These are phyloP conservation scores for Sisymbrium altissimum DNA, from an alignment of 345 rosid species.

Conservation along the genomic window DNA sequence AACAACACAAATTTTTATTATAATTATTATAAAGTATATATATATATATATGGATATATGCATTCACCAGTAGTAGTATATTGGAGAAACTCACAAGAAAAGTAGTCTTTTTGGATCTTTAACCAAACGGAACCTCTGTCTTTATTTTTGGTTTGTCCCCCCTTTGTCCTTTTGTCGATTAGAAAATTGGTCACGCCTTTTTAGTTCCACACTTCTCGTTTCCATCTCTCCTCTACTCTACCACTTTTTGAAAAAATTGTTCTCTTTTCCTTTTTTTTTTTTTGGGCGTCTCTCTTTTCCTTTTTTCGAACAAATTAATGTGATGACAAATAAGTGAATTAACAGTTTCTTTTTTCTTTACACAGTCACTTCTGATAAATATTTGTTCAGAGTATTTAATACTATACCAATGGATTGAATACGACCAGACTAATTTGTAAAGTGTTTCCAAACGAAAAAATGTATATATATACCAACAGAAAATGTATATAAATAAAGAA, in stretches of 20 bases:
- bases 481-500: no score
- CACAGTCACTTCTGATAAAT: no score
- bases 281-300: background rate
- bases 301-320: background rate
- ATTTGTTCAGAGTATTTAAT: background rate
- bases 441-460: no score
- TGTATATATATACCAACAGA: no score
- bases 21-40: no score
- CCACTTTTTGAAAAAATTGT: background rate
- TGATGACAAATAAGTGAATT: background rate
- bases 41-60: no score
- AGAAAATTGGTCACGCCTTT: slow-evolving; percentile 25
- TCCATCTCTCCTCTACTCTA: background rate
- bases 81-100: slow-evolving; percentile 18
- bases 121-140: slow-evolving; percentile 33
- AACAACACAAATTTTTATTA: background rate
- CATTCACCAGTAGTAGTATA: background rate
- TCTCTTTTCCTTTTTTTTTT: background rate
- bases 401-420: no score
- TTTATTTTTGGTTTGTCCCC: slow-evolving; percentile 12
- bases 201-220: slow-evolving; percentile 11
- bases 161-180: slow-evolving; percentile 14
- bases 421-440: background rate
- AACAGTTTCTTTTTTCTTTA: no score
- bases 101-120: slow-evolving; percentile 14